Base-by-base conservation (phyloP, 441 rosid genomes). In the Pelargonium myrrhifolium region DNA sequence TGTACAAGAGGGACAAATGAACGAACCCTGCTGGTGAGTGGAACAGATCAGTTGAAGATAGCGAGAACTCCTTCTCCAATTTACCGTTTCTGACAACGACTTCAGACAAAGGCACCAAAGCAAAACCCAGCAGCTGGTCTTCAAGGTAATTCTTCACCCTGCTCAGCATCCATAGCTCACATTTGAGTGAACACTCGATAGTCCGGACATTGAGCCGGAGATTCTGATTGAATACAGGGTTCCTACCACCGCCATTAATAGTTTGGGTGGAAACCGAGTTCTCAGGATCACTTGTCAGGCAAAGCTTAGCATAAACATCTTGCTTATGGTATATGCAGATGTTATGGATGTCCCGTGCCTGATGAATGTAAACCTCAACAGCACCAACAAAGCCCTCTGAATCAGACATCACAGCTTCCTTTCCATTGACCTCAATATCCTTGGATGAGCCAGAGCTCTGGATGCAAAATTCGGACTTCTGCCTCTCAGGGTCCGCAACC, bases 301-400 rank as follows among this genome's bases (percentile, higher is more conserved):
- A 90, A 78, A 92, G 81, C 90, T 88, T 94, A 55, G 98, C 98
- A 80, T 94, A 94, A 69, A 94, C 99, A 77, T 94, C 99, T 82
- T 94, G 99, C 84, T 94, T 94, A 78, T 94, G 99, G 87, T 94
- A 94, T 79, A 94, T 94, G 88, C 99, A 94, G 75, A 94, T 87
- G 88, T 94, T 94, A 0, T 94, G 99, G 68, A 94, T 92, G 75
- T 94, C 99, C 75, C 99, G 84, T n/a, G 99, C 99, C 77, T 89
- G 92, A 76, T 92, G 97, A 14, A 94, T 74, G 78, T 70, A 85
- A 68, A 92, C 94, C 68, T 86, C 87, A 51, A 94, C 92, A 28
- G 76, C 72, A 39, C 99, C 98, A 31, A 92, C 70, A 75, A 66
- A 77, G 62, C 76, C 78, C 70, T 78, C 80, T 21, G 21, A 64